Base-by-base conservation (phyloP, 2,329 filamentous ascomycete genomes). In the Nothophoma quercina region DNA sequence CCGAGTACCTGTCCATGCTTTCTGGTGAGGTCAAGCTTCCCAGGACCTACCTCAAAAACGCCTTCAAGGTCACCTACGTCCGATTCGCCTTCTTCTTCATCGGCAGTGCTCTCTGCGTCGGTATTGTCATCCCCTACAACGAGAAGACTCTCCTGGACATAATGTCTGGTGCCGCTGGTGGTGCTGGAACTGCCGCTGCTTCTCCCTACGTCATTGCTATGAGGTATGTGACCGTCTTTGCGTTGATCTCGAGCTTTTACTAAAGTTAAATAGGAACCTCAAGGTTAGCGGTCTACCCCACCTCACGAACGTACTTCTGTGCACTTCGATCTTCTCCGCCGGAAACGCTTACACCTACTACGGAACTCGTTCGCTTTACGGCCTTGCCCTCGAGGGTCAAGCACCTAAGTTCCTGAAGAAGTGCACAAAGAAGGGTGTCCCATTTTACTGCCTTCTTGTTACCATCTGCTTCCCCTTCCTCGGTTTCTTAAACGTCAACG, bases 401-500 rank as follows among this genome's bases (percentile, higher is more conserved):
- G 81, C 81, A 0, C 81, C 81, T 0, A 70, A 70, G 13, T 69
- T 87, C 62, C 77, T 88, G n/a, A 77, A 77, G 49, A 79, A 82
- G 65, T 84, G 79, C 62, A 88, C 81, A 7, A 79, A 78, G 55
- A 77, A 78, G 10, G 86, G 86, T 62, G 83, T 93, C 0, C 90
- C 90, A 0, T 79, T 90, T 51, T 90, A 88, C 70, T 89, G 86
- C 63, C 87, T 93, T n/a, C 62, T 72, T 1, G 71, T 86, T 25
- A 88, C 89, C 0, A 79, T 89, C 12, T 70, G 83, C 2, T 85
- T 93, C 62, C 82, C 87, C 1, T 77, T 90, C 3, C 77, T 93
- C 5, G 82, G 86, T 3, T 93, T 91, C 72, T 77, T 92, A 33
- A 87, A 91, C 70, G 81, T 92, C n/a, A 87, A 83, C 13, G 81